Base-by-base conservation (phyloP, 2,329 filamentous ascomycete species). In the Neofusicoccum ribis region DNA sequence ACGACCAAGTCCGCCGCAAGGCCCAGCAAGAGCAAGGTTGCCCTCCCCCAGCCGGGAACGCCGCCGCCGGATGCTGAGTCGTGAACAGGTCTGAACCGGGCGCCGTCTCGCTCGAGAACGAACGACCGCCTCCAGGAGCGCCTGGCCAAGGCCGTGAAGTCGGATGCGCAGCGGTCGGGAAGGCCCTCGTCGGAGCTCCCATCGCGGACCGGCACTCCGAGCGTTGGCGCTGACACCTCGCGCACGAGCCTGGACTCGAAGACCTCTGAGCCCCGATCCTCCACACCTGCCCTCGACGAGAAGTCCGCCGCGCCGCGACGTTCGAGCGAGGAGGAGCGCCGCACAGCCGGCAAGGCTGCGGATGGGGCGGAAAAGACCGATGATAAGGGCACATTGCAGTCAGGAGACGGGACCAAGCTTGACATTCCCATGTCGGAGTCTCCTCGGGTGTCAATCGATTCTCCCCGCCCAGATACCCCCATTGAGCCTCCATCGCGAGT, bases 41-140 rank as follows among this genome's bases (percentile, higher is more conserved):
- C 69, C 69, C 68, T 60, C 52, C 52, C 34, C 44, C 27, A 7
- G 27, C 5, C 27, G 27, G 14, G 41, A 34, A 8, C 27, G 14
- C 5, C 20, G 36, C n/a, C 49, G 36, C 49, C 15, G 11, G 17
- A n/a, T 37, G 70, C 73, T 76, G 67, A 76, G 66, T 14, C 15
- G 44, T 31, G 20, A 46, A 17, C 56, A 84, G 83, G 75, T 67
- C 78, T 84, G 63, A 88, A 89, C 59, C 85, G 89, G 73, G 87
- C 83, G 69, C 85, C 89, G 23, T 90, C 90, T 5, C 87, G 85
- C 31, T 39, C 63, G 47, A 86, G 83, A 68, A 85, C 86, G 67
- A 95, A 92, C 78, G 93, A 96, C 71, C 88, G 93, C 61, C 82
- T 99, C 49, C 93, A 97, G 74, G 93, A 97, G 75, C 86, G 93